phyloP scores from a whole-genome alignment of 805 yeast genomes.

The Teunomyces kruisii region DNA sequence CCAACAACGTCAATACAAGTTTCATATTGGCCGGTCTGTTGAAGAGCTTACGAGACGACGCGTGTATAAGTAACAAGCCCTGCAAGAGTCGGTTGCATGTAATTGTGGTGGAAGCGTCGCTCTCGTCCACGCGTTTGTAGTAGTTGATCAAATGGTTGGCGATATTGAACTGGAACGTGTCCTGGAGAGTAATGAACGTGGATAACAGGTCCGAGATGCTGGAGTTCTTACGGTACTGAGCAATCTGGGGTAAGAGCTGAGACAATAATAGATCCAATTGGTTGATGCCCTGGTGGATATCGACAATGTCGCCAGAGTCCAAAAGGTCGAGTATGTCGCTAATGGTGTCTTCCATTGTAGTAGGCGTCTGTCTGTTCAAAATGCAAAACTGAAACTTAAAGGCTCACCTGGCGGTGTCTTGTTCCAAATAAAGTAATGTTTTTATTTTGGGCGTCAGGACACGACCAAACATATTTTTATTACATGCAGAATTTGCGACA shows the following conservation, averaged over 20 bases:
- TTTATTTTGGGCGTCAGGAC: background rate
- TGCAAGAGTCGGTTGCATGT: constrained; percentile 45
- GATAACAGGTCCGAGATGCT: constrained; percentile 2
- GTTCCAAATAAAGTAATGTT: background rate
- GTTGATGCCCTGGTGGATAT: constrained; percentile 14
- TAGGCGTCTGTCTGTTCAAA: too few species aligned
- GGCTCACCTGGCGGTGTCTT: too few species aligned
- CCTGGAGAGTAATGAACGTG: constrained; percentile 48
- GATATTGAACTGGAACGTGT: constrained; percentile 52
- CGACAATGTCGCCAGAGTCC: constrained; percentile 10
- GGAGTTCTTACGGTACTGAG: constrained; percentile 4
- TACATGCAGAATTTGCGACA: background rate
- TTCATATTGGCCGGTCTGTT: constrained; percentile 41
- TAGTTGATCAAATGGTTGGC: constrained; percentile 33
- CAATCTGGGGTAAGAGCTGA: constrained; percentile 18
- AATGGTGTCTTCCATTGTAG: constrained; percentile 7
- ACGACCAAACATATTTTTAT: background rate
- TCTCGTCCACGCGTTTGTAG: constrained; percentile 6
- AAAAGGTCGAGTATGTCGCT: constrained; percentile 14
- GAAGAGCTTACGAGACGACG: constrained; percentile 52
- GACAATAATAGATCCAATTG: constrained; percentile 17
- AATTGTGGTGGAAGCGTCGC: background rate
- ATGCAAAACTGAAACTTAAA: too few species aligned
- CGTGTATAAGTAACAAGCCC: constrained; percentile 62
- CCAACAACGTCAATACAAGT: constrained; percentile 24